A percentile compares a stretch with the other conserved stretches of the same genome.
Evolutionary conservation across 352 stramenopile genomes (phyloP).

Genomic region (Phytophthora capsici): DNA sequence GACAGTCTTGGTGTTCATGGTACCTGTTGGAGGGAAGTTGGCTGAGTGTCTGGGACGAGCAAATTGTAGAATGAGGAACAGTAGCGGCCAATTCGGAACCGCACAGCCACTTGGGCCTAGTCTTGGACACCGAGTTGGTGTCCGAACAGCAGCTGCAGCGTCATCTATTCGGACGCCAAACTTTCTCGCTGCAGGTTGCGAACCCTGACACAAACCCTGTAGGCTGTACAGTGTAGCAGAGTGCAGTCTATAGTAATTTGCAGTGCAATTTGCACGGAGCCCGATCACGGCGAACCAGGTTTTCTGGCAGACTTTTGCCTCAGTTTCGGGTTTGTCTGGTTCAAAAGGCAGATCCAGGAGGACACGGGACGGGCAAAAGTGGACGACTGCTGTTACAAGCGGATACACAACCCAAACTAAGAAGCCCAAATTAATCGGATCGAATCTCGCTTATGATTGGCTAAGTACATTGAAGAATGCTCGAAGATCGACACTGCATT

Average conservation of each 20-base stretch:
- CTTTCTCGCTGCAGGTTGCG: not conserved
- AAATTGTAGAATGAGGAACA: constrained; percentile 24
- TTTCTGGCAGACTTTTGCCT: not conserved
- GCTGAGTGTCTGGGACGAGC: constrained; percentile 19
- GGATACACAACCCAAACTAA: constrained; percentile 18
- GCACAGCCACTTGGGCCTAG: not conserved
- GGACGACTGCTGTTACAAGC: constrained; percentile 3
- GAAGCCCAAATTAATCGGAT: not conserved
- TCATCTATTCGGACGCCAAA: not conserved
- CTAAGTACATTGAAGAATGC: not conserved
- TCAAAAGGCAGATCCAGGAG: not conserved
- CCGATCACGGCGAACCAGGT: not conserved
- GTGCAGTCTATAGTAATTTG: no score
- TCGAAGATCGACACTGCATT: no score
- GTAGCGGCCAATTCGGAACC: not conserved
- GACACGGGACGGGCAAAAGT: not conserved
- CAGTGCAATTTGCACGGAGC: not conserved
- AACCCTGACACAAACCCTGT: not conserved
- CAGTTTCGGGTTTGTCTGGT: not conserved
- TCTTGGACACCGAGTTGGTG: no score
- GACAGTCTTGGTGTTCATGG: constrained; percentile 35
- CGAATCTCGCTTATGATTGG: not conserved
- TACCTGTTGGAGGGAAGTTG: constrained; percentile 15
- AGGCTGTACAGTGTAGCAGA: no score
- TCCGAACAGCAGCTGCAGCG: not conserved